These are phyloP conservation scores for Tetramitus jugosus DNA, from an alignment of 208 protist species.

Conservation along the genomic window DNA sequence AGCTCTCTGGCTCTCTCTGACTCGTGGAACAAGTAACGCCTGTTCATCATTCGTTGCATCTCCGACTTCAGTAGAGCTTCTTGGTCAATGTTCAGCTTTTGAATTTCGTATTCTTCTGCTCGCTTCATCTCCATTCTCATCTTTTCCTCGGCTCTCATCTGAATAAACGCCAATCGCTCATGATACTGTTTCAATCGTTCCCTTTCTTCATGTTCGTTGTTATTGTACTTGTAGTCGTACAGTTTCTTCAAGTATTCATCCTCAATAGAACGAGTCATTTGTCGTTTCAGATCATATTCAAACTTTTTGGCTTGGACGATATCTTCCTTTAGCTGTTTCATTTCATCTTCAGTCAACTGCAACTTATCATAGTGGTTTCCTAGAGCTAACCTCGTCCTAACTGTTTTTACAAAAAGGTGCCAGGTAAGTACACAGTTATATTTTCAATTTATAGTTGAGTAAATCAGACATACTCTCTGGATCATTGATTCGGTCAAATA, in stretches of 20 bases:
- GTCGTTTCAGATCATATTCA: background rate
- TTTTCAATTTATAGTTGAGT: no score
- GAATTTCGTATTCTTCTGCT: conserved; percentile 13
- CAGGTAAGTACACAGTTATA: no score
- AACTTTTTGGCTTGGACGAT: background rate
- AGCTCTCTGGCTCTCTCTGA: background rate
- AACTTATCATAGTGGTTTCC: background rate
- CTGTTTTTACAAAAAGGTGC: no score
- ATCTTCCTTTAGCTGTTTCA: background rate
- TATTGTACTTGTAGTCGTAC: background rate
- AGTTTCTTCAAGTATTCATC: conserved; percentile 2
- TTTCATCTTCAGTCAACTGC: background rate
- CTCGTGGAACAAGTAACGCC: background rate
- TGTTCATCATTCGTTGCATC: background rate
- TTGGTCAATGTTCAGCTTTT: background rate
- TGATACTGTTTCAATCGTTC: background rate
- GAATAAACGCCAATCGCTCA: background rate
- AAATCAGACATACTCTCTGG: no score
- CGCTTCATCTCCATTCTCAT: background rate
- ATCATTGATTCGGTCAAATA: no score
- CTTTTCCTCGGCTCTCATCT: background rate
- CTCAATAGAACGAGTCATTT: background rate
- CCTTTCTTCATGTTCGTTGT: background rate
- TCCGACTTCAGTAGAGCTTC: background rate
- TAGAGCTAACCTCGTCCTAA: background rate